Evolutionary conservation across 805 yeast species (phyloP), one percentile per base, ranked within the genome.

Genomic region (Candida pseudoglaebosa): DNA sequence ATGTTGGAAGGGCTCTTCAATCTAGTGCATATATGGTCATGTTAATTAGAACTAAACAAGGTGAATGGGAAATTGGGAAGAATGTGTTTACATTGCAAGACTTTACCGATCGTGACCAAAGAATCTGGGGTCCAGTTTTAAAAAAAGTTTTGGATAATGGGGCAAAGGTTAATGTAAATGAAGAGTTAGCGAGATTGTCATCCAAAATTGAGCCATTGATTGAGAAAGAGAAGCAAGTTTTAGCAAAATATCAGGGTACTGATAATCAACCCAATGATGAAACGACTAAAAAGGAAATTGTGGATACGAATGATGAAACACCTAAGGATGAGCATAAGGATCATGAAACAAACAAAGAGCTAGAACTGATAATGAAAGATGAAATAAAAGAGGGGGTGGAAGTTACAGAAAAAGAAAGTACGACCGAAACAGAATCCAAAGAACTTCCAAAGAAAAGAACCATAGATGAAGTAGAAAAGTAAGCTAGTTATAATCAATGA

Each of bases 21-120:
- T 78, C 90, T 0, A 77, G 86, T 18, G 87, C 95, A 0, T 88
- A 88, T 54, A 90, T 93, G 96, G 95, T 84, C 6, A 80, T 79
- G 48, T 73, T 93, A 40, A 72, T 78, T 7, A 75, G 99, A 53
- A 56, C 66, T 7, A 70, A 75, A 39, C 99, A 95, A 60, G 87
- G 87, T 2, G 84, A 84, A 33, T 93, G 97, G 96, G 78, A 76
- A 28, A 61, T 91, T 32, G 81, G 77, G 1, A 75, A 75, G 44
- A 78, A 80, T 44, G 89, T 81, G 4, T 82, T 91, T 54, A 74
- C 73, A 22, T 39, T 86, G 24, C 74, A 69, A 30, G 90, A 84
- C 54, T 82, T 89, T 49, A 75, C 75, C 18, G 70, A 77, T 1
- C 65, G 74, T 21, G 75, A 73, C 34, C 84, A 81, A 48, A 65